Base-by-base conservation (phyloP, 495 filamentous ascomycete genomes). In the Xylaria venustula region DNA sequence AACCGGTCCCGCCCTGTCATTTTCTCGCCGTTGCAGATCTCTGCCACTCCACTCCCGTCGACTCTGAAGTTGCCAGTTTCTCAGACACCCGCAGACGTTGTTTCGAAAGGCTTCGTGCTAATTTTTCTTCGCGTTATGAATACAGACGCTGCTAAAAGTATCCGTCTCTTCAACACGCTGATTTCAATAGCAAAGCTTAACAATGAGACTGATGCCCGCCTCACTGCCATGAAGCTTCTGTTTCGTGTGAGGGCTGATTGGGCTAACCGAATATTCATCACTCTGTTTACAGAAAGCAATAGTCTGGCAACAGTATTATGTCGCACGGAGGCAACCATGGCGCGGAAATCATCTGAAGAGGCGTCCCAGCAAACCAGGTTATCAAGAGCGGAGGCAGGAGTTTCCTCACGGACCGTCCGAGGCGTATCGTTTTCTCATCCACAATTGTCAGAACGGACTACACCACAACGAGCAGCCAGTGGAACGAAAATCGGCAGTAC, bases 191-290 rank as follows among this genome's bases (percentile, higher is more conserved):
- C 85, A 7, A 75, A 78, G 36, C 81, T 76, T 11, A 79, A 81
- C 20, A 63, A 69, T 1, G 83, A 85, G 40, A 77, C 81, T 8
- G 88, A 91, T 72, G 86, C 91, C 46, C 88, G 91, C 11, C 75
- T 97, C 23, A 88, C 87, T 9, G 88, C 88, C 3, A 84, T 97
- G 77, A 95, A 91, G 66, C 74, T 97, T 45, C 78, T 98, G 7
- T 92, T 94, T 67, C 85, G 93, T 20, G 75, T 98, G 19, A 83
- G 93, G 50, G 90, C 90, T 26, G 90, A 97, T 69, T 89, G 85
- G 30, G 83, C 87, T 15, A 81, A 91, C 47, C 82, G 84, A 34
- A 81, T 97, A 3, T 88, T 86, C 42, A 74, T 97, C 26, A 81
- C 85, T 1, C 72, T 82, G 7, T 79, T 80, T 7, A 81, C 84